Conservation (phyloP, 257 asterid genomes). For the Ballota nigra region DNA sequence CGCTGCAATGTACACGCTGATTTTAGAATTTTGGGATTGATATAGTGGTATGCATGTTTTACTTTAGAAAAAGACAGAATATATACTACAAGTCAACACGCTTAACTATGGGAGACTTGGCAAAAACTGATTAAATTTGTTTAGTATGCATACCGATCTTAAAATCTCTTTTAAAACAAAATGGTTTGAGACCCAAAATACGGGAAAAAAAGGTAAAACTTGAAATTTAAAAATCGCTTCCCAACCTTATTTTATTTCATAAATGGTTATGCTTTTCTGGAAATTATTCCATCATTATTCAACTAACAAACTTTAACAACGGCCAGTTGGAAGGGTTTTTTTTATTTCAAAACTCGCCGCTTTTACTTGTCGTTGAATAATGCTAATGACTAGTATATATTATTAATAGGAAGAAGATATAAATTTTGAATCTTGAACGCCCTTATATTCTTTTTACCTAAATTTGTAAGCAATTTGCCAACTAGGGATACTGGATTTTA, state of each 20-base stretch:
- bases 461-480: not conserved
- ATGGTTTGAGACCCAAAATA: no score
- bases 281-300: constrained; percentile 19
- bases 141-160: no score
- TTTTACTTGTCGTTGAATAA: not conserved
- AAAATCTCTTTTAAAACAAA: no score
- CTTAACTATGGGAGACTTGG: not conserved
- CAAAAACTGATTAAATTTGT: not conserved
- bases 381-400: no score
- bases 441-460: not conserved
- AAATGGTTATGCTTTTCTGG: not conserved
- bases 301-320: constrained; percentile 7
- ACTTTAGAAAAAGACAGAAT: not conserved
- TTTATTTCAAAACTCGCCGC: not conserved
- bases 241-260: no score
- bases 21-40: not conserved
- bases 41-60: not conserved
- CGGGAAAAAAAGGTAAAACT: no score
- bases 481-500: not conserved
- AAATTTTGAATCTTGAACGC: not conserved
- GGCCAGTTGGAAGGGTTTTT: not conserved
- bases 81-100: not conserved
- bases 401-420: not conserved
- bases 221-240: no score
- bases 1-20: no score